These are phyloP conservation scores for Fusarium temperatum DNA, from an alignment of 2,329 filamentous ascomycete genomes.

Conservation along the genomic window DNA sequence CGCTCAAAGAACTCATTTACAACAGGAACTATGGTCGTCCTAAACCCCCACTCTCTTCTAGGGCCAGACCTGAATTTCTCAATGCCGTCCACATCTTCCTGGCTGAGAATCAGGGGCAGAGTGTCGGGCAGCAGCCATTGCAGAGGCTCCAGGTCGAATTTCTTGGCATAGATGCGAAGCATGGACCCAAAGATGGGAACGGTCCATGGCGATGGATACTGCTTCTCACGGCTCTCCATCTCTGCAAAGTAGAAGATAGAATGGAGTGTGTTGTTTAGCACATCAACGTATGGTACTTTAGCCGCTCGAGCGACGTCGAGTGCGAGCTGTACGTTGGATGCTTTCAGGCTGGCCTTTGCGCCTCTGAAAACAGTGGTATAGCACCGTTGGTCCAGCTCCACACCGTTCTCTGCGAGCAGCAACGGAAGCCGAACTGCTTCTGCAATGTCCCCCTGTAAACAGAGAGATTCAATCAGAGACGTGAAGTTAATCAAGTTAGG, in stretches of 20 bases:
- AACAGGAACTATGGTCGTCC: constrained; percentile 46
- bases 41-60: constrained; percentile 43
- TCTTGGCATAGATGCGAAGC: constrained; percentile 59
- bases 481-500: constrained; percentile 73
- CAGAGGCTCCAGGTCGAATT: constrained; percentile 58
- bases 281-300: constrained; percentile 49
- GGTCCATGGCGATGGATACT: constrained; percentile 44
- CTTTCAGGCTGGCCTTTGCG: constrained; percentile 67
- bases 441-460: constrained; percentile 56
- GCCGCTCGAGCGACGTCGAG: constrained; percentile 59
- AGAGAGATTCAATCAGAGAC: constrained; percentile 75
- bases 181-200: constrained; percentile 57
- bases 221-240: constrained; percentile 49
- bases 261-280: constrained; percentile 56
- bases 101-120: constrained; percentile 45
- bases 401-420: constrained; percentile 51
- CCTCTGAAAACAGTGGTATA: constrained; percentile 76
- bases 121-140: constrained; percentile 51
- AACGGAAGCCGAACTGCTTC: constrained; percentile 49
- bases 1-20: constrained; percentile 45
- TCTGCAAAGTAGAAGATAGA: constrained; percentile 57
- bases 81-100: constrained; percentile 29
- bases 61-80: constrained; percentile 37
- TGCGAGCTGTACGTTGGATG: constrained; percentile 56
- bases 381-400: constrained; percentile 72